Conservation (phyloP, 805 yeast species). For the Cyberlindnera bimundalis region DNA sequence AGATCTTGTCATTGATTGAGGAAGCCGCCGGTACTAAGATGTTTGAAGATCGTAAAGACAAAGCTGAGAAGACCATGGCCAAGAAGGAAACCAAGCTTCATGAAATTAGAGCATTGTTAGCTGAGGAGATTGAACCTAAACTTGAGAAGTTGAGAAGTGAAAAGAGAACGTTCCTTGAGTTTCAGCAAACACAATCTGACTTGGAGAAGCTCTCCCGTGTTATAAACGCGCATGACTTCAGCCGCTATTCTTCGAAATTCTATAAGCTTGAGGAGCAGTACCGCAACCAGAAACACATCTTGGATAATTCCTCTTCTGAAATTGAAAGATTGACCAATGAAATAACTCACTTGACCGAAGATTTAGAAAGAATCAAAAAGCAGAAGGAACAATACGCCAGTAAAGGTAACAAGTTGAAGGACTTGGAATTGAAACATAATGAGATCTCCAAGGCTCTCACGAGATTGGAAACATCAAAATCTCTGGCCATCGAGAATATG, state of each 20-base stretch:
- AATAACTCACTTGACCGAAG: slow-evolving; percentile 55
- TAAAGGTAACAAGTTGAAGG: slow-evolving; percentile 58
- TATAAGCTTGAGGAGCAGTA: slow-evolving; percentile 42
- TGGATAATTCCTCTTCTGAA: slow-evolving; percentile 40
- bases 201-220: slow-evolving; percentile 70
- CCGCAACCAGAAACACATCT: slow-evolving; percentile 37
- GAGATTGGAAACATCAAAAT: slow-evolving; percentile 60
- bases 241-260: slow-evolving; percentile 38
- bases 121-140: slow-evolving; percentile 92
- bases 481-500: slow-evolving; percentile 53
- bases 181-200: slow-evolving; percentile 78
- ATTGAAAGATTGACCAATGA: slow-evolving; percentile 51
- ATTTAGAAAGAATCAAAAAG: slow-evolving; percentile 49
- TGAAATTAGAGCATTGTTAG: slow-evolving; percentile 68
- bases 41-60: slow-evolving; percentile 89
- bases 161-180: slow-evolving; percentile 79
- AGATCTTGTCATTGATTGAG: slow-evolving; percentile 85
- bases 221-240: slow-evolving; percentile 75
- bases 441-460: slow-evolving; percentile 60
- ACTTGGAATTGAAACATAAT: slow-evolving; percentile 55
- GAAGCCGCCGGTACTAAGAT: slow-evolving; percentile 98
- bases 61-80: slow-evolving; percentile 87
- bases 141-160: slow-evolving; percentile 76
- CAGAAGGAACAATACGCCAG: slow-evolving; percentile 55
- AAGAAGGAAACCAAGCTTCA: slow-evolving; percentile 83